Percentiles rank a stretch among this genome's conserved stretches.
Conservation (phyloP, 176 grass and related monocot species). For the Juncus effusus region DNA sequence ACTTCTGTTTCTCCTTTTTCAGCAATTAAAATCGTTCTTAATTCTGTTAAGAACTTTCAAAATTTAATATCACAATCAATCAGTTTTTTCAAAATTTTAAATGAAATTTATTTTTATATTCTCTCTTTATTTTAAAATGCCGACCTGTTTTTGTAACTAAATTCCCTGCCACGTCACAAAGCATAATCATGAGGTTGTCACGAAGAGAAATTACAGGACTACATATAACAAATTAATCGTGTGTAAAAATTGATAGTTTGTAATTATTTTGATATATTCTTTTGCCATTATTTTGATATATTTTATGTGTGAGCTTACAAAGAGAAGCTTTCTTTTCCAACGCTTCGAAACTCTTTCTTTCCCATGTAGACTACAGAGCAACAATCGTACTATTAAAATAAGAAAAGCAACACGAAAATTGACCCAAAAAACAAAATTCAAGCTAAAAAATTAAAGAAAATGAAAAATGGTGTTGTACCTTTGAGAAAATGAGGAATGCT, state of each 20-base stretch:
- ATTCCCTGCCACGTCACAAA: conserved; percentile 28
- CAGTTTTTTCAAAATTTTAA: not conserved
- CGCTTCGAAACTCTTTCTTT: conserved; percentile 24
- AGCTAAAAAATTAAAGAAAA: not conserved
- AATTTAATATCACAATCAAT: conserved; percentile 1
- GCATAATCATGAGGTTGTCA: conserved; percentile 37
- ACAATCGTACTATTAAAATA: not conserved
- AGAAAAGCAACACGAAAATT: too few species aligned
- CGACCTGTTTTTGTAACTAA: conserved; percentile 28
- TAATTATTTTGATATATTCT: not conserved
- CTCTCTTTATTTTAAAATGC: not conserved
- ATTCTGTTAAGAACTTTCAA: conserved; percentile 17
- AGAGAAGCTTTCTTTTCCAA: conserved; percentile 23
- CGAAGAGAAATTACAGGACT: conserved; percentile 37
- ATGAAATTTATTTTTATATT: not conserved
- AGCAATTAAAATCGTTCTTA: conserved; percentile 33
- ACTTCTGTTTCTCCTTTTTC: conserved; percentile 35
- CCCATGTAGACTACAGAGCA: conserved; percentile 25
- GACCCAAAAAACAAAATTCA: not conserved
- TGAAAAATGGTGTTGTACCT: not conserved
- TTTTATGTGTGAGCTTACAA: conserved; percentile 19
- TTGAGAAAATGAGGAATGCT: conserved; percentile 24
- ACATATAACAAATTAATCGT: conserved; percentile 18
- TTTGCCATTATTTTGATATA: too few species aligned
- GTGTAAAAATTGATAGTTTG: not conserved